Evolutionary conservation across 2,329 filamentous ascomycete genomes (phyloP).

Genomic region (Thelonectria olida): DNA sequence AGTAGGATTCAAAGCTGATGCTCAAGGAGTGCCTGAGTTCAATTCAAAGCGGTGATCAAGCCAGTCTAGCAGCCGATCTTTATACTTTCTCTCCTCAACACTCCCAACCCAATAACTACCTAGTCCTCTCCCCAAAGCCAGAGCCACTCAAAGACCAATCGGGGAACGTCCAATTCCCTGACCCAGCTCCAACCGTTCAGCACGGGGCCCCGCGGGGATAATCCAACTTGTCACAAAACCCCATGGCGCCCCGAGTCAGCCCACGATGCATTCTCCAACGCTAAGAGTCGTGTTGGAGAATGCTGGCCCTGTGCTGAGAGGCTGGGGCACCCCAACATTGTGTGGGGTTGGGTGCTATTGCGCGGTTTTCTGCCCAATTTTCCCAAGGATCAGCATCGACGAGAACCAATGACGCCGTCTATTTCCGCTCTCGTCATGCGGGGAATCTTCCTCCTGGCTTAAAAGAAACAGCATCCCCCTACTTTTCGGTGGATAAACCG

Average conservation of each 20-base stretch:
- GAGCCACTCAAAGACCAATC: slow-evolving; percentile 7
- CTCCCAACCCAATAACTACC: neutral
- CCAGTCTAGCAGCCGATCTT: neutral
- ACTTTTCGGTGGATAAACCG: slow-evolving; percentile 6
- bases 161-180: slow-evolving; percentile 4
- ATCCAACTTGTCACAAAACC: slow-evolving; percentile 5
- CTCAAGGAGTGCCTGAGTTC: neutral
- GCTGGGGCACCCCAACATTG: neutral
- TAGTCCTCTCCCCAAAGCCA: too few species aligned
- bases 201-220: slow-evolving; percentile 18
- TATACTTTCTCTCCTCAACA: slow-evolving; percentile 6
- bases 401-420: neutral
- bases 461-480: neutral
- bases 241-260: slow-evolving; percentile 12
- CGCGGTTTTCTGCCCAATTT: slow-evolving; percentile 4
- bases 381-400: neutral
- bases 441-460: slow-evolving; percentile 20
- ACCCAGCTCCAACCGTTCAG: neutral
- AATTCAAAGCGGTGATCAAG: neutral
- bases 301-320: neutral
- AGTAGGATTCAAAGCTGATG: neutral
- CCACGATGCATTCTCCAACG: slow-evolving; percentile 9
- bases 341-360: slow-evolving; percentile 2
- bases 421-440: slow-evolving; percentile 3
- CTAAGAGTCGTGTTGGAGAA: slow-evolving; percentile 2